Evolutionary conservation across 2,329 filamentous ascomycete species (phyloP).

Genomic region (Cladosporium velox): DNA sequence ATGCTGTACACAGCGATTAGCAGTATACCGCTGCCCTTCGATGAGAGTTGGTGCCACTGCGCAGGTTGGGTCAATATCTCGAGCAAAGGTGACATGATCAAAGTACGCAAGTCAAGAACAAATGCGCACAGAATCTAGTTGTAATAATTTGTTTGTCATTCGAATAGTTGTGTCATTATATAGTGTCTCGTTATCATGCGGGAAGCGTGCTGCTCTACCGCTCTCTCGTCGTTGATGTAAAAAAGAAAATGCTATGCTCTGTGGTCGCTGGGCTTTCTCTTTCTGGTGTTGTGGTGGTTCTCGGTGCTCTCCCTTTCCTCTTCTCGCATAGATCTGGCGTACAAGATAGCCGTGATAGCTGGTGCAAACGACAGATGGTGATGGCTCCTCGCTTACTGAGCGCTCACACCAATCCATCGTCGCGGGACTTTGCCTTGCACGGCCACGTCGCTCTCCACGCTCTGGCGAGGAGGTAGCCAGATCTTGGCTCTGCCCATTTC

Average conservation of each 20-base stretch:
- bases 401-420: conserved; percentile 36
- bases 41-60: background rate
- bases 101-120: background rate
- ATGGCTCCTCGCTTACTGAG: conserved; percentile 16
- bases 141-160: background rate
- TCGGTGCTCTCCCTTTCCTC: background rate
- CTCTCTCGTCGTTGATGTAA: background rate
- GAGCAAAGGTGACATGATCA: background rate
- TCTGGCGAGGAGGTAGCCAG: conserved; percentile 61
- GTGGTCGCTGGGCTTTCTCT: conserved; percentile 1
- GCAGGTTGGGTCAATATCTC: no score
- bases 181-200: background rate
- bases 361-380: background rate
- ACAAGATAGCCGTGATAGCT: background rate
- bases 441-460: conserved; percentile 24
- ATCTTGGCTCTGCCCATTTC: conserved; percentile 60
- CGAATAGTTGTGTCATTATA: background rate
- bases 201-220: background rate
- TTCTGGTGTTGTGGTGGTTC: conserved; percentile 3
- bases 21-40: background rate
- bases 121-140: background rate
- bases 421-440: conserved; percentile 27
- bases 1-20: background rate
- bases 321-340: background rate
- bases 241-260: background rate